A percentile compares a stretch with the other conserved stretches of the same genome.
Conservation (phyloP, 352 stramenopile species). For the Globisporangium echinulatum region DNA sequence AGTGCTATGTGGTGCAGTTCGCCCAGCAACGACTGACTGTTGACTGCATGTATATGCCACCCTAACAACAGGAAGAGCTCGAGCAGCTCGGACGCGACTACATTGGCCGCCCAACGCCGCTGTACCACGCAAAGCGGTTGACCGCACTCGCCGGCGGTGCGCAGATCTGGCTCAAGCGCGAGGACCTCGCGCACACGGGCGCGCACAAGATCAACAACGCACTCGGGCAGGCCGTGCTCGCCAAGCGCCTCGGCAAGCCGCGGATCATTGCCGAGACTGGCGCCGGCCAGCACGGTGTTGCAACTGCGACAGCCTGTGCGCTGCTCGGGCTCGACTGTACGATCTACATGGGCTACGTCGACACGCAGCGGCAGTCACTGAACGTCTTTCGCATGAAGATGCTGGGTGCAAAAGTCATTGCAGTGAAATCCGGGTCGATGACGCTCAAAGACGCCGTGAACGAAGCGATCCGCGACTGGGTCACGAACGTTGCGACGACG, state of each 20-base stretch:
- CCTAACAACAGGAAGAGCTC: constrained; percentile 79
- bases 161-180: constrained; percentile 98
- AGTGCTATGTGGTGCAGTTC: too few relatives aligned
- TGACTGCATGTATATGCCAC: too few relatives aligned
- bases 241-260: constrained; percentile 94
- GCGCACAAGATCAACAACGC: constrained; percentile 99
- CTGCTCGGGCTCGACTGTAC: constrained; percentile 95
- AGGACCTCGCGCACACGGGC: constrained; percentile 97
- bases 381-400: constrained; percentile 99
- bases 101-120: constrained; percentile 91
- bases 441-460: constrained; percentile 99
- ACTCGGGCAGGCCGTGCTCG: constrained; percentile 94
- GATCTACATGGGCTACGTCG: constrained; percentile 98
- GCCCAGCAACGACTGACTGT: neutral
- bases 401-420: constrained; percentile 97
- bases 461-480: constrained; percentile 98
- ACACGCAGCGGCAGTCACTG: constrained; percentile 95
- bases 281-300: constrained; percentile 97
- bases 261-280: constrained; percentile 99
- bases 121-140: constrained; percentile 96
- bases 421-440: constrained; percentile 92
- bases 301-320: constrained; percentile 95
- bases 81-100: constrained; percentile 94
- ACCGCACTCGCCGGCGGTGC: constrained; percentile 89
- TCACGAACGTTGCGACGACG: constrained; percentile 97